These are phyloP conservation scores for Kurtzmaniella natalensis DNA, from an alignment of 1,139 yeast genomes.

Conservation along the genomic window DNA sequence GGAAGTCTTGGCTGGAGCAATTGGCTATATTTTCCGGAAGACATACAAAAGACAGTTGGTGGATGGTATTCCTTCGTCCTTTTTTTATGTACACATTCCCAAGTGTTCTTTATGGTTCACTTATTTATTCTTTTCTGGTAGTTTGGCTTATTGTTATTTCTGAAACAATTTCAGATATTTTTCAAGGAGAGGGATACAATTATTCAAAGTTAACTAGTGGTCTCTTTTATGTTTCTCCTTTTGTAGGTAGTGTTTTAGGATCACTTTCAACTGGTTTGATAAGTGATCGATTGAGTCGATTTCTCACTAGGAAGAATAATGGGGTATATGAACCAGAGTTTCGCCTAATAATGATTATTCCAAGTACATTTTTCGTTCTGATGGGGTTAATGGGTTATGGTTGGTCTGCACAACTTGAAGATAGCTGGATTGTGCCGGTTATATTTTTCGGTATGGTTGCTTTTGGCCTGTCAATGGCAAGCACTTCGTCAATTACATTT, in stretches of 20 bases:
- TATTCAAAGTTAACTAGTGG: conserved; percentile 50
- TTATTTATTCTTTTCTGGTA: conserved; percentile 53
- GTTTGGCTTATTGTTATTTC: conserved; percentile 63
- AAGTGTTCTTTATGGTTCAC: conserved; percentile 47
- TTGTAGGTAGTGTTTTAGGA: conserved; percentile 56
- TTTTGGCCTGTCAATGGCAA: conserved; percentile 58
- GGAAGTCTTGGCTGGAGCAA: conserved; percentile 16
- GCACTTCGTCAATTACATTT: conserved; percentile 59
- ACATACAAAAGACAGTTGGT: conserved; percentile 48
- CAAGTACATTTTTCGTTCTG: conserved; percentile 42
- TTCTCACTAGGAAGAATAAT: conserved; percentile 33
- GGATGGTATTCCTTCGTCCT: conserved; percentile 57
- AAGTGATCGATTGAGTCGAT: conserved; percentile 44
- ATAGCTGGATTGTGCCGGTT: conserved; percentile 58
- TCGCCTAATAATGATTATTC: conserved; percentile 51
- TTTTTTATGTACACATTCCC: conserved; percentile 51
- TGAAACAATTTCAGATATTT: conserved; percentile 51
- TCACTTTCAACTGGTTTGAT: conserved; percentile 49
- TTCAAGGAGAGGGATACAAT: conserved; percentile 41
- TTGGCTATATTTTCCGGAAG: conserved; percentile 38
- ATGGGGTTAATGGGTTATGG: conserved; percentile 61
- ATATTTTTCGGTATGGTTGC: conserved; percentile 52
- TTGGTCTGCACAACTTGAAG: conserved; percentile 47
- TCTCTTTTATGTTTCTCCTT: conserved; percentile 54
- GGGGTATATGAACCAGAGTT: conserved; percentile 65